Evolutionary conservation across 768 basidiomycete species (phyloP), one percentile per base, ranked within the genome.

Genomic region (Leccinum olivaceopallidum): DNA sequence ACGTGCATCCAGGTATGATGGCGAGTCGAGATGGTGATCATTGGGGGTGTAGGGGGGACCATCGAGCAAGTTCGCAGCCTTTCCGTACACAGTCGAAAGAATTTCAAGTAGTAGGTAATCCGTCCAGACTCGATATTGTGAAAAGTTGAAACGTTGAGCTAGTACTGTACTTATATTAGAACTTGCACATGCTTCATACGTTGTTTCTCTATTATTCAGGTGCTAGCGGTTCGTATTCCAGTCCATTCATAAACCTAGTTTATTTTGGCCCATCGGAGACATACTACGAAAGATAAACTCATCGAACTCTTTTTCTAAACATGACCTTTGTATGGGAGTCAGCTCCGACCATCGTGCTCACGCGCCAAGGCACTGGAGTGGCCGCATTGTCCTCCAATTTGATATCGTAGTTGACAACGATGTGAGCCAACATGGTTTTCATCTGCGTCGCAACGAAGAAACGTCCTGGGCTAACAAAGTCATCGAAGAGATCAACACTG

Each of bases 341-440:
- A 13, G 32, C 24, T 20, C 14, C 32, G 32, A 20, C 3, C 32
- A 20, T 5, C 12, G 32, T 34, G 26, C 52, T 32, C 18, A 53
- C 24, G 30, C 14, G 52, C 52, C 24, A 53, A 14, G 18, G 30
- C 2, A 5, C 18, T 13, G 52, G 52, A 7, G 2, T 6, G 0
- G 52, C 10, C 20, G 32, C 9, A 13, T 26, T 18, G 2, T 16
- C 34, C 36, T 36, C 34, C 20, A 54, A 20, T 16, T 22, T 37
- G 36, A 54, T 0, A 20, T 54, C 34, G 14, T 54, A 54, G 6
- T 14, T 37, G 2, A 54, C 20, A 14, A 54, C 53, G 53, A 54
- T n/a, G 20, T 54, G 53, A 8, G 53, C 53, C 53, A 54, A 24
- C 53, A 54, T 54, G 53, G 36, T 37, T 54, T 54, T 54, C 32